phyloP scores from a whole-genome alignment of 805 yeast species.

The Debaryomyces hansenii region DNA sequence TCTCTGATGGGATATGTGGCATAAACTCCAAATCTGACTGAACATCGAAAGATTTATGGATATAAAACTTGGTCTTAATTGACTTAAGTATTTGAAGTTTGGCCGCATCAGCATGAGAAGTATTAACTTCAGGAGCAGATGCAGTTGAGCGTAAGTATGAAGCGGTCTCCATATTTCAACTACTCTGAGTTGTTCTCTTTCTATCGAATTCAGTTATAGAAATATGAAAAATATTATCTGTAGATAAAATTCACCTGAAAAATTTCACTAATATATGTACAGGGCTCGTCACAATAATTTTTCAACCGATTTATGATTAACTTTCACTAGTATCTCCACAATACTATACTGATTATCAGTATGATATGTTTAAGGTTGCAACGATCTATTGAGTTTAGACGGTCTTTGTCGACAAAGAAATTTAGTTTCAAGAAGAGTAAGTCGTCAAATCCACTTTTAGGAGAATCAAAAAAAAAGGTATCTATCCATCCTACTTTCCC shows the following conservation, averaged over 20 bases:
- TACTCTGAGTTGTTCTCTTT: background rate
- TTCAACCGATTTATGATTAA: background rate
- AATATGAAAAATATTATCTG: too few relatives aligned
- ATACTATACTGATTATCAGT: background rate
- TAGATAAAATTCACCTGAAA: background rate
- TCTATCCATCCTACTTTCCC: conserved; percentile 49
- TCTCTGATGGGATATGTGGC: conserved; percentile 21
- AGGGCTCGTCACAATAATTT: background rate
- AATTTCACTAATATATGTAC: background rate
- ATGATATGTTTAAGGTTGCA: background rate
- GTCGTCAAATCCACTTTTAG: background rate
- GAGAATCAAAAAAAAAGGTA: background rate
- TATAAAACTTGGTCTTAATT: conserved; percentile 53
- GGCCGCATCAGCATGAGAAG: conserved; percentile 3
- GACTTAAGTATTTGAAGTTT: conserved; percentile 14
- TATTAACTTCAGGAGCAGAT: background rate
- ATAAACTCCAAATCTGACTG: conserved; percentile 71
- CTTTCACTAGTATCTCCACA: too few relatives aligned
- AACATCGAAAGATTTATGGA: conserved; percentile 66
- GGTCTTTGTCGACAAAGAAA: conserved; percentile 5
- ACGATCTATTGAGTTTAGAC: background rate
- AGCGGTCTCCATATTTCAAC: background rate
- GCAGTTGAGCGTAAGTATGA: background rate
- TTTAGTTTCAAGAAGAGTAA: conserved; percentile 5
- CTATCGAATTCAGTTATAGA: background rate